Percentiles rank a stretch among this genome's conserved stretches.
These are phyloP conservation scores for Spathaspora gorwiae DNA, from an alignment of 805 yeast species.

Conservation along the genomic window DNA sequence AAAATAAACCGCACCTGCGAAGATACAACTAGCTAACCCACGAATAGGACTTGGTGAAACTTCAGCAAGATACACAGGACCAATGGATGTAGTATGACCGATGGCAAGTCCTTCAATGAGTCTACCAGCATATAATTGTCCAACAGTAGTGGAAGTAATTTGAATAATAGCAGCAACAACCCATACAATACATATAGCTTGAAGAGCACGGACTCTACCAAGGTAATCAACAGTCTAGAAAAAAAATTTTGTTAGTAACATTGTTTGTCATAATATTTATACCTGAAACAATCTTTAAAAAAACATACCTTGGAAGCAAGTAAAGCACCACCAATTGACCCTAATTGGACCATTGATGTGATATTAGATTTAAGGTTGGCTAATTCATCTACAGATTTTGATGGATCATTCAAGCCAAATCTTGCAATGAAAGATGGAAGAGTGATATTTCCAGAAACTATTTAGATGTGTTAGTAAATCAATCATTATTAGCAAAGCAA, in stretches of 20 bases:
- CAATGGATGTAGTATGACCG: constrained; percentile 51
- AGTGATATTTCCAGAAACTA: constrained; percentile 39
- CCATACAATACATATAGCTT: constrained; percentile 40
- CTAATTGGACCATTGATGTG: constrained; percentile 53
- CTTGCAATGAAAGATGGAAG: constrained; percentile 36
- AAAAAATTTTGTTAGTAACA: constrained; percentile 14
- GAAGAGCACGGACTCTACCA: constrained; percentile 48
- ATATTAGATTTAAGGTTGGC: constrained; percentile 49
- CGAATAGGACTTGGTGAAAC: constrained; percentile 46
- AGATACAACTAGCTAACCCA: constrained; percentile 46
- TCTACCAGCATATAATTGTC: constrained; percentile 51
- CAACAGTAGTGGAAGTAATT: constrained; percentile 37
- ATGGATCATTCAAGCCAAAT: constrained; percentile 40
- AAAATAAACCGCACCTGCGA: constrained; percentile 52
- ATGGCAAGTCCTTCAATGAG: constrained; percentile 49
- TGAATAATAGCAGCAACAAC: constrained; percentile 43
- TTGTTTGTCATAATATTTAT: background rate
- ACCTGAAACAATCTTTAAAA: background rate
- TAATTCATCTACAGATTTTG: constrained; percentile 24
- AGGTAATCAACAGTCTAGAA: constrained; percentile 41
- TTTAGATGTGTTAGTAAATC: background rate
- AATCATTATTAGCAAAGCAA: too few relatives aligned
- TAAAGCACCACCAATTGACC: constrained; percentile 49
- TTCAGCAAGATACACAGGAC: constrained; percentile 46
- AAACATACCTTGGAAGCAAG: constrained; percentile 6